Evolutionary conservation across 2,329 filamentous ascomycete genomes (phyloP), one percentile per base, ranked within the genome.

Genomic region (Paecilomyces sp.): DNA sequence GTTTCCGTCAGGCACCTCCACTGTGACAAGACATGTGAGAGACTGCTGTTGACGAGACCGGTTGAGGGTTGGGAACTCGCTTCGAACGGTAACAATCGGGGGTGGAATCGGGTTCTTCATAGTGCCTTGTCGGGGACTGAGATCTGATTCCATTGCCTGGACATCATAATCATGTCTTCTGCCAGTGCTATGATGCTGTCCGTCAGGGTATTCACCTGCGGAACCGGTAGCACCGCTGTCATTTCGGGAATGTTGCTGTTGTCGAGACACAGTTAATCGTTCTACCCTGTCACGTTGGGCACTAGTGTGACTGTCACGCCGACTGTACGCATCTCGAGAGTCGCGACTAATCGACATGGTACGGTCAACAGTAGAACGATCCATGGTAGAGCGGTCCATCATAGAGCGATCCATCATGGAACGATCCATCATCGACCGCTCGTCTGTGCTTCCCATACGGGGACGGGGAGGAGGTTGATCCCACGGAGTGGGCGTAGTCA

Each of bases 61-160:
- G 74, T 83, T 97, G 68, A 99, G 84, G 1, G 94, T 97, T 0
- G 94, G 94, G 70, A 97, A 99, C 75, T 99, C 94, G 71, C 93
- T 97, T 61, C 93, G 90, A 55, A 99, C 89, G 0, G 91, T 96
- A n/a, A 99, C 92, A 0, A 86, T 89, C 0, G 94, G 94, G 5
- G 92, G 81, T 0, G 94, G 92, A 60, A 97, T 97, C 0, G 92
- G 91, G 66, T 96, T 96, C 67, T 88, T 90, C 9, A 86, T 83
- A 22, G 88, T 72, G 57, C 79, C 83, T 5, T 82, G 77, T 41
- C 89, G 87, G 5, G 91, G 89, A 64, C 85, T 84, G 18, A 95
- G 81, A 34, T 87, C 89, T 0, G 90, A 91, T 74, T 97, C 93
- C 91, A 97, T 96, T 3, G 92, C 92, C 73, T 97, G 93, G 15